These are phyloP conservation scores for Gliomastix tumulicola DNA, from an alignment of 2,329 filamentous ascomycete genomes.

Conservation along the genomic window DNA sequence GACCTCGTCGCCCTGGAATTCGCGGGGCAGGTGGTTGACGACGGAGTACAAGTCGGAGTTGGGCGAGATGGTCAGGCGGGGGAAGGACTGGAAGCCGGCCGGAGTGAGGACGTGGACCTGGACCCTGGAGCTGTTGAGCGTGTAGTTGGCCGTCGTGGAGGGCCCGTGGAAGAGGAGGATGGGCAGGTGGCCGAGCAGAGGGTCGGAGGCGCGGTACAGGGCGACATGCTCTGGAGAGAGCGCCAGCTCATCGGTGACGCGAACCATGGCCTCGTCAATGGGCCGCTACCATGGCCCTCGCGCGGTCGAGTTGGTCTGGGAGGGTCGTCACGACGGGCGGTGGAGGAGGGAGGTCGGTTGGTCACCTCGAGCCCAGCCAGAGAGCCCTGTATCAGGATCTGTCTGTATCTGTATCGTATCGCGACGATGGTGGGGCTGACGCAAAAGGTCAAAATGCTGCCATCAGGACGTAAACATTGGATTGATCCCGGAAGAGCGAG, in stretches of 20 bases:
- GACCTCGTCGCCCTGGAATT: slow-evolving; percentile 92
- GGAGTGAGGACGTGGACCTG: slow-evolving; percentile 89
- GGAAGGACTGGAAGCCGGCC: slow-evolving; percentile 83
- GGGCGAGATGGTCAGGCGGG: slow-evolving; percentile 86
- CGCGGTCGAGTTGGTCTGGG: slow-evolving; percentile 39
- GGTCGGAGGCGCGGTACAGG: slow-evolving; percentile 85
- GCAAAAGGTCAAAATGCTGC: no score
- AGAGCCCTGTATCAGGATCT: no score
- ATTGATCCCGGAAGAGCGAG: no score
- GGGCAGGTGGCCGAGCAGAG: slow-evolving; percentile 71
- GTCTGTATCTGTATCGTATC: no score
- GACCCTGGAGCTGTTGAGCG: slow-evolving; percentile 83
- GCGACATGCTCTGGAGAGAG: slow-evolving; percentile 75
- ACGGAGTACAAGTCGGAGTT: slow-evolving; percentile 87
- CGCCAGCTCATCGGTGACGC: slow-evolving; percentile 69
- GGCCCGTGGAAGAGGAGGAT: slow-evolving; percentile 89
- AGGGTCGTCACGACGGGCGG: no score
- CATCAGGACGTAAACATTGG: slow-evolving; percentile 1
- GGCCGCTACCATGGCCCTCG: slow-evolving; percentile 15
- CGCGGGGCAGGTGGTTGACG: slow-evolving; percentile 82
- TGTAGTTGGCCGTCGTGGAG: slow-evolving; percentile 82
- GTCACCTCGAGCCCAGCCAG: no score
- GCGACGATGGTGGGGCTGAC: no score
- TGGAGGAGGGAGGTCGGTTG: no score
- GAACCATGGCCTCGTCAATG: slow-evolving; percentile 61